These are phyloP conservation scores for Lotus japonicus DNA, from an alignment of 306 rosid genomes.

Conservation along the genomic window DNA sequence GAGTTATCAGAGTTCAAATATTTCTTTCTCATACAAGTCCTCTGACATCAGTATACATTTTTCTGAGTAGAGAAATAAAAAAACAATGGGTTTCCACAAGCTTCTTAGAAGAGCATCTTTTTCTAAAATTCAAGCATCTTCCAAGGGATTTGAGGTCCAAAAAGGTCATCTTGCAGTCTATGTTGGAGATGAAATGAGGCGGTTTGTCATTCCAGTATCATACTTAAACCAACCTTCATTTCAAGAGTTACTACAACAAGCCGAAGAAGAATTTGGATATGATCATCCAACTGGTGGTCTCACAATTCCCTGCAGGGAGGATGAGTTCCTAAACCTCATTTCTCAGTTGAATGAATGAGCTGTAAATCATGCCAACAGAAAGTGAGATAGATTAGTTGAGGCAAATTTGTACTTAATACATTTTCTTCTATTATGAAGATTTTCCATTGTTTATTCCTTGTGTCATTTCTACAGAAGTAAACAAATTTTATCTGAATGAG, in stretches of 20 bases:
- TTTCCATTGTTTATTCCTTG: neutral
- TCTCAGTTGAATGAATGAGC: constrained; percentile 7
- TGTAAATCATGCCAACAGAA: neutral
- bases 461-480: neutral
- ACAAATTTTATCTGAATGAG: neutral
- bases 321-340: constrained; percentile 21
- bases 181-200: constrained; percentile 18
- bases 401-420: constrained; percentile 6
- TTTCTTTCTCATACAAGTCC: neutral
- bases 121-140: neutral
- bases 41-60: neutral
- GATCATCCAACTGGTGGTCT: constrained; percentile 36
- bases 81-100: constrained; percentile 24
- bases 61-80: neutral
- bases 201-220: constrained; percentile 13
- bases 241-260: constrained; percentile 22
- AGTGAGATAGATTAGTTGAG: constrained; percentile 3
- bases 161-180: constrained; percentile 32
- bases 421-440: neutral
- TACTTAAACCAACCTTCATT: constrained; percentile 21
- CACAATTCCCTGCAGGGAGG: constrained; percentile 31
- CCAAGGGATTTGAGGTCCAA: constrained; percentile 20
- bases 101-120: constrained; percentile 17
- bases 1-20: neutral
- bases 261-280: constrained; percentile 27